Evolutionary conservation across 1,139 yeast genomes (phyloP), one percentile per base, ranked within the genome.

Genomic region (Hanseniaspora sp.): DNA sequence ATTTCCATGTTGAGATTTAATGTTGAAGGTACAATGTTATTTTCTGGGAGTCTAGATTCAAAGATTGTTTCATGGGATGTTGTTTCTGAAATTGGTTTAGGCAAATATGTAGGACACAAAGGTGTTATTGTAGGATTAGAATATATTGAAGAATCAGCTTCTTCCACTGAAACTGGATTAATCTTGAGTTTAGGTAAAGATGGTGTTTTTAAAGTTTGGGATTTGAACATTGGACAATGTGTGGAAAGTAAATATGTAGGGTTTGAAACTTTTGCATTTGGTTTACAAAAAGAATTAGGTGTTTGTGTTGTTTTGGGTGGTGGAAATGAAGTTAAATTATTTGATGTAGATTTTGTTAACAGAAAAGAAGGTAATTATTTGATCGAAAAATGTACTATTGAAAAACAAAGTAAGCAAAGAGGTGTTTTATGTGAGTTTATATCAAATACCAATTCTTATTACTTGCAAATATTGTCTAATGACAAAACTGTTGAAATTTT

Each of bases 201-300:
- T 66, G 97, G 98, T 0, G 72, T 88, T 55, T 74, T 92, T 60
- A 92, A 92, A 66, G 69, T 92, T 45, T 92, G 99, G 99, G 97
- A 92, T 65, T 71, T 92, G 60, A 83, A 81, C 63, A 73, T 94
- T 12, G 90, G 86, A 65, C 95, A 87, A 66, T 87, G 96, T 69
- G 74, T 88, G 15, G 99, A 92, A 67, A 88, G 88, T 59, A 51
- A 51, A 28, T 51, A 51, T 9, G 54, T 51, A 1, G 54, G 54
- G 7, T 51, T 38, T 51, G 97, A 92, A 68, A 86, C 96, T 70
- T 90, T 97, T 97, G 72, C 86, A 3, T 68, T 87, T 66, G 86
- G 80, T 1, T 67, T 81, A 34, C 58, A 63, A 39, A 63, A 61
- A 37, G 65, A 74, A 61, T 57, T 81, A 58, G 63, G 54, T 5